Percentiles rank a stretch among this genome's conserved stretches.
phyloP scores from a whole-genome alignment of 148 eudicot species.

The Cornus florida region DNA sequence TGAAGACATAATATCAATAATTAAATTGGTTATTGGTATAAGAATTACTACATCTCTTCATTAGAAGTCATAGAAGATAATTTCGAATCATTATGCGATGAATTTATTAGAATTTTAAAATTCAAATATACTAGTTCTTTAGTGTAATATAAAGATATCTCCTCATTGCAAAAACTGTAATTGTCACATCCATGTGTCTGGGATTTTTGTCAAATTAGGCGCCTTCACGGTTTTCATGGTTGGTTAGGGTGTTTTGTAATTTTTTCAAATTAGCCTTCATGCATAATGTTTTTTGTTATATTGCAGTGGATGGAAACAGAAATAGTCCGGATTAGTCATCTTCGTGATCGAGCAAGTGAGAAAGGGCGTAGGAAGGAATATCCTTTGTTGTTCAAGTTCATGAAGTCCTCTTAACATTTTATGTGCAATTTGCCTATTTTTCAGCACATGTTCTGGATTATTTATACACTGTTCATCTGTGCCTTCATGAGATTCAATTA shows the following conservation, averaged over 20 bases:
- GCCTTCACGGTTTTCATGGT: background rate
- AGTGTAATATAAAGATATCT: background rate
- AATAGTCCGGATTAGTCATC: conserved; percentile 74
- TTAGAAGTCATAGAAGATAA: too few species aligned
- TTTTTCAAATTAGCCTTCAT: conserved; percentile 8
- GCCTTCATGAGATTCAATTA: background rate
- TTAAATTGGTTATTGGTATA: too few species aligned
- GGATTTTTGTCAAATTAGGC: background rate
- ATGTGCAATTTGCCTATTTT: background rate
- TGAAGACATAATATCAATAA: too few species aligned
- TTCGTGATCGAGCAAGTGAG: conserved; percentile 97
- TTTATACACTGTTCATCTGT: background rate
- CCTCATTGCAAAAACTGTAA: background rate
- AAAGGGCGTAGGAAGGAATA: conserved; percentile 88
- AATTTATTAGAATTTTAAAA: too few species aligned
- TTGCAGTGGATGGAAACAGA: conserved; percentile 96
- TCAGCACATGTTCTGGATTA: background rate
- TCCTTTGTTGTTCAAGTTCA: conserved; percentile 49
- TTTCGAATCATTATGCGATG: too few species aligned
- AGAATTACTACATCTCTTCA: too few species aligned
- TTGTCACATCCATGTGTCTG: background rate
- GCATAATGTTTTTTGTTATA: conserved; percentile 9
- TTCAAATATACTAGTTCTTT: background rate
- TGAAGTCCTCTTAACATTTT: background rate
- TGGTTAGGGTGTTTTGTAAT: background rate